Conservation (phyloP, 1,139 yeast genomes). For the Pneumocystis jirovecii region DNA sequence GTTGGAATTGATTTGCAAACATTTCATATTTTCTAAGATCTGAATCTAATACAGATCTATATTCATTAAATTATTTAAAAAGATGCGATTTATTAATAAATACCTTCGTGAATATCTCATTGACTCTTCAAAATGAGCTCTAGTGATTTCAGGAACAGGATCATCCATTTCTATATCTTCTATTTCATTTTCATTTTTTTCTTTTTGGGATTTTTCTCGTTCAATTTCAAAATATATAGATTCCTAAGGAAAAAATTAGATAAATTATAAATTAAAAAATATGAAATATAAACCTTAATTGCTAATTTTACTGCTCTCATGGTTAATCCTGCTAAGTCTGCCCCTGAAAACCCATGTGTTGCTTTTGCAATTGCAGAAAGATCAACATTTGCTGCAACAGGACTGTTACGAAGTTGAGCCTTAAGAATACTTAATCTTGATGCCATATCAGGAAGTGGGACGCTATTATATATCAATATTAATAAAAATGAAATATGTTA, state of each 20-base stretch:
- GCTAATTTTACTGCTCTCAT: slow-evolving; percentile 99
- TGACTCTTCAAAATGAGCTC: slow-evolving; percentile 92
- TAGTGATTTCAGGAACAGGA: slow-evolving; percentile 89
- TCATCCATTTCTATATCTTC: slow-evolving; percentile 56
- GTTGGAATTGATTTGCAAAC: slow-evolving; percentile 85
- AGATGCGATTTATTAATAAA: slow-evolving; percentile 22
- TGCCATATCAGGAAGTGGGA: slow-evolving; percentile 90
- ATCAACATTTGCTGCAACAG: slow-evolving; percentile 92
- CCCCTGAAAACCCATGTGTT: slow-evolving; percentile 97
- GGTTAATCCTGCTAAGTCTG: slow-evolving; percentile 91
- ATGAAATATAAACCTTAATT: slow-evolving; percentile 27
- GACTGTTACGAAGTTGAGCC: slow-evolving; percentile 97
- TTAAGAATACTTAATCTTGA: slow-evolving; percentile 85
- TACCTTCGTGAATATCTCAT: slow-evolving; percentile 98
- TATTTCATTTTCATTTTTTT: slow-evolving; percentile 34
- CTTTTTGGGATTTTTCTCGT: slow-evolving; percentile 28
- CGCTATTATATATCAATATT: slow-evolving; percentile 23
- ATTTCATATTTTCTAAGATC: slow-evolving; percentile 98
- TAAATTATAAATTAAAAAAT: not conserved
- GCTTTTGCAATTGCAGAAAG: slow-evolving; percentile 78
- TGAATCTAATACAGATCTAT: slow-evolving; percentile 50
- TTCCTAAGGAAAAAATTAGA: slow-evolving; percentile 29
- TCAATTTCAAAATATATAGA: slow-evolving; percentile 66
- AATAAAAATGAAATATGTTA: not conserved
- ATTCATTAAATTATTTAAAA: not conserved